These are phyloP conservation scores for Wallacemonas sp. DNA, from an alignment of 208 protist genomes.

Conservation along the genomic window DNA sequence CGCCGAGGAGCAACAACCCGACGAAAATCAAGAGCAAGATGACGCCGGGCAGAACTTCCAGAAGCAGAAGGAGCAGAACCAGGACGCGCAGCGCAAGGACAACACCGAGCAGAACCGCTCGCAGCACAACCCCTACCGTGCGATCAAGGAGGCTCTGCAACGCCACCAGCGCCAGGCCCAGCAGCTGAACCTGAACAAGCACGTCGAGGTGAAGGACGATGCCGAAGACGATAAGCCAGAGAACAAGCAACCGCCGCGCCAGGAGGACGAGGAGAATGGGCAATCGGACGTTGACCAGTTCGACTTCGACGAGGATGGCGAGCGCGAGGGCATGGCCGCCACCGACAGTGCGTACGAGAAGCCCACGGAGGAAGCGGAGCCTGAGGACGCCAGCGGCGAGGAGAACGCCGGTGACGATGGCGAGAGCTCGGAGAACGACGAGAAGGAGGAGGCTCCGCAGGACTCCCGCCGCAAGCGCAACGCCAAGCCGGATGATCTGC, in stretches of 20 bases:
- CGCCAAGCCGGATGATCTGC: slow-evolving; percentile 37
- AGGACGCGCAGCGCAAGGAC: slow-evolving; percentile 65
- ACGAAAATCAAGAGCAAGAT: slow-evolving; percentile 79
- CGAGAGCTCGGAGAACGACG: slow-evolving; percentile 22
- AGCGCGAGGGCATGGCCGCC: slow-evolving; percentile 67
- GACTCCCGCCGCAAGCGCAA: slow-evolving; percentile 41
- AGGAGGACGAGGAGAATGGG: slow-evolving; percentile 40
- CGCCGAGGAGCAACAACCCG: slow-evolving; percentile 74
- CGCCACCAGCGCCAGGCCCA: slow-evolving; percentile 77
- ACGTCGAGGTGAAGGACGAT: slow-evolving; percentile 71
- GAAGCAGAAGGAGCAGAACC: slow-evolving; percentile 75
- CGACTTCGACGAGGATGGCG: slow-evolving; percentile 69
- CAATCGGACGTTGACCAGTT: slow-evolving; percentile 50
- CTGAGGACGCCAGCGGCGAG: slow-evolving; percentile 31
- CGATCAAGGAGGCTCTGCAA: slow-evolving; percentile 89
- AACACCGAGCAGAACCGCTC: slow-evolving; percentile 76
- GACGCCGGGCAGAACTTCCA: slow-evolving; percentile 85
- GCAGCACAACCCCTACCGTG: slow-evolving; percentile 80
- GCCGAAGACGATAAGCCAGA: slow-evolving; percentile 46
- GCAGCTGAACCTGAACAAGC: slow-evolving; percentile 81
- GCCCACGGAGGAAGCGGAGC: slow-evolving; percentile 46
- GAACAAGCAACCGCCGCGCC: slow-evolving; percentile 29
- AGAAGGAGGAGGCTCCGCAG: slow-evolving; percentile 30
- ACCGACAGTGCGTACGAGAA: slow-evolving; percentile 44
- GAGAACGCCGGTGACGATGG: slow-evolving; percentile 33